phyloP scores from a whole-genome alignment of 2,329 filamentous ascomycete species.

The Fusarium devonianum region DNA sequence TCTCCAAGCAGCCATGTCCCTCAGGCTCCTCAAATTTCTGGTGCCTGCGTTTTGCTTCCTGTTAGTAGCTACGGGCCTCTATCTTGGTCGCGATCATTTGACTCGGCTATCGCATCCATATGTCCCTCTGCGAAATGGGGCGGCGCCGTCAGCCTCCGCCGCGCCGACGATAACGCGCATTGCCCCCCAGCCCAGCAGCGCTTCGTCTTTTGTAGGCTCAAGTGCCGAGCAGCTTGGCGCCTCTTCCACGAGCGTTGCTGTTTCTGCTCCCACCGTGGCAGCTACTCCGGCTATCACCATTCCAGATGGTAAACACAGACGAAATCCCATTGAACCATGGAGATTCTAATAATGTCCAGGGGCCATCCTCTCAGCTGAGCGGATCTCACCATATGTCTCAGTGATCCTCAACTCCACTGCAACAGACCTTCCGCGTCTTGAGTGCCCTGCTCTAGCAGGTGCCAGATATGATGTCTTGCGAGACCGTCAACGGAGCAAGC shows the following conservation, averaged over 20 bases:
- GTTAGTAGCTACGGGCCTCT: slow-evolving; percentile 23
- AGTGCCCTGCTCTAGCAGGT: slow-evolving; percentile 39
- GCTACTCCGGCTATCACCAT: not conserved
- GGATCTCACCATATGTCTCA: slow-evolving; percentile 37
- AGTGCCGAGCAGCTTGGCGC: not conserved
- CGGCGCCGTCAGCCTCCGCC: not conserved
- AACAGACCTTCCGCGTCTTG: slow-evolving; percentile 33
- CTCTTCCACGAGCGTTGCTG: not conserved
- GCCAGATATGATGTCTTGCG: slow-evolving; percentile 38
- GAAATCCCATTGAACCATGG: accelerated
- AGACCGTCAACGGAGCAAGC: not conserved
- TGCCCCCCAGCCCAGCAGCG: too few species aligned
- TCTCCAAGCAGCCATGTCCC: slow-evolving; percentile 20
- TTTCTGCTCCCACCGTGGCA: not conserved
- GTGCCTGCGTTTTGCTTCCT: slow-evolving; percentile 27
- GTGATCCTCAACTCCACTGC: slow-evolving; percentile 42
- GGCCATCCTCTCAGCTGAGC: slow-evolving; percentile 35
- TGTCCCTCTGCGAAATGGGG: slow-evolving; percentile 5
- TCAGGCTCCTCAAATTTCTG: slow-evolving; percentile 17
- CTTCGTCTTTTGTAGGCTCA: too few species aligned
- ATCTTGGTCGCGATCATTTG: slow-evolving; percentile 29
- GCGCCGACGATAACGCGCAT: too few species aligned
- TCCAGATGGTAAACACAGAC: slow-evolving; percentile 10
- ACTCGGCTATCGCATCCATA: slow-evolving; percentile 10
- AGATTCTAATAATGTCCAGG: slow-evolving; percentile 45